Base-by-base conservation (phyloP, 306 rosid genomes). In the Citrullus mucosospermus region DNA sequence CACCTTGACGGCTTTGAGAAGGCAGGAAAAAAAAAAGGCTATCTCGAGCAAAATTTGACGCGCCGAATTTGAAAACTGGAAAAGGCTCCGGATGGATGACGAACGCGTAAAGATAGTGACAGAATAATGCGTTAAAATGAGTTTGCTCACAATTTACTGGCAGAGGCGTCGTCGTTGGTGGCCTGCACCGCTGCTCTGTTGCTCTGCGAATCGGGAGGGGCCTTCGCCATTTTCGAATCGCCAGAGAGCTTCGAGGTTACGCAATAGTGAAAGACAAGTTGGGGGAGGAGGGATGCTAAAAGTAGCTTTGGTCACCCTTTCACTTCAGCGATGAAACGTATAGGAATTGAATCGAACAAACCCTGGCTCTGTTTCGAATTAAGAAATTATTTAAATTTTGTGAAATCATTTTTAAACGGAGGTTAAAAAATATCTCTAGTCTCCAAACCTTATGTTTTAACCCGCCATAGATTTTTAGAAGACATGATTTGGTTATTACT, bases 91-190 rank as follows among this genome's bases (percentile, higher is more conserved):
- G 16, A 63, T 17, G 50, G 25, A 38, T 36, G 14, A 17, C 50
- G 3, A 39, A 67, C 51, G 53, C 9, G 53, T 18, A 39, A 66
- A 66, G 10, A 10, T n/a, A 20, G 4, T 20, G 75, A 11, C 18
- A 28, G 9, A 50, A 72, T 28, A 16, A 71, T 2, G 18, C 12
- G 13, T n/a, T 4, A 14, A 76, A 54, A 13, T 41, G 12, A 28
- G 38, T 15, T n/a, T 3, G 25, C 85, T 77, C 43, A 88, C 95
- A 90, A 77, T 90, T 90, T 88, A 86, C 92, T 88, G 80, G 95
- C 91, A 12, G 91, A 88, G 74, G 92, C 95, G 78, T 90, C 95
- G 82, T 90, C 95, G 81, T 90, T 90, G 75, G 95, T 90, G 79
- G 91, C 95, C 74, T 88, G 95, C 65, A 90, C 91, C 1, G 89